Percentiles rank a stretch among this genome's conserved stretches.
phyloP scores from a whole-genome alignment of 345 rosid genomes.

The Acer negundo region DNA sequence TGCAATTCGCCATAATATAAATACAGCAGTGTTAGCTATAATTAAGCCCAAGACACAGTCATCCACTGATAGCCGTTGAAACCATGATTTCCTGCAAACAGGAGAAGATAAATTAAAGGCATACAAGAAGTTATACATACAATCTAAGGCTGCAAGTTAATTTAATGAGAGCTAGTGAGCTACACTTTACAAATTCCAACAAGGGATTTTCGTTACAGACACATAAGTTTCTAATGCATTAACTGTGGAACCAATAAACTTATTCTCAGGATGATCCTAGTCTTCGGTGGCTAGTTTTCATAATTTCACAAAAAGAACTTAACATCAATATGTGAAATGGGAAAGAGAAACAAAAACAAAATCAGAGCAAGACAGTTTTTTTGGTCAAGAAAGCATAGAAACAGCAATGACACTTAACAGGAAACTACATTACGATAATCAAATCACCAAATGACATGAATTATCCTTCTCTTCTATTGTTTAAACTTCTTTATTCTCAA shows the following conservation, averaged over 20 bases:
- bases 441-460: not conserved
- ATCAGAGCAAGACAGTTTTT: too few relatives aligned
- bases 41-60: constrained; percentile 69
- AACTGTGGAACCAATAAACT: not conserved
- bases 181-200: not conserved
- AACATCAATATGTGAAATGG: not conserved
- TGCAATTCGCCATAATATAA: constrained; percentile 68
- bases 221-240: not conserved
- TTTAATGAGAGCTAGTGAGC: not conserved
- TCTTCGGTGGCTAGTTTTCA: not conserved
- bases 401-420: not conserved
- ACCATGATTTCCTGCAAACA: constrained; percentile 67
- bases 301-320: not conserved
- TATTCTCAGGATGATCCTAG: not conserved
- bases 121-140: not conserved
- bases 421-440: not conserved
- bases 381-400: not conserved
- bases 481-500: not conserved
- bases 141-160: not conserved
- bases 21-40: constrained; percentile 66
- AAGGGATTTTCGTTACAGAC: not conserved
- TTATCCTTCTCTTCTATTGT: not conserved
- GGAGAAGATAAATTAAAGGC: constrained; percentile 26
- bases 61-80: constrained; percentile 36
- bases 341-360: not conserved